Base-by-base conservation (phyloP, 2,329 filamentous ascomycete species). In the Cyphellophora europaea region DNA sequence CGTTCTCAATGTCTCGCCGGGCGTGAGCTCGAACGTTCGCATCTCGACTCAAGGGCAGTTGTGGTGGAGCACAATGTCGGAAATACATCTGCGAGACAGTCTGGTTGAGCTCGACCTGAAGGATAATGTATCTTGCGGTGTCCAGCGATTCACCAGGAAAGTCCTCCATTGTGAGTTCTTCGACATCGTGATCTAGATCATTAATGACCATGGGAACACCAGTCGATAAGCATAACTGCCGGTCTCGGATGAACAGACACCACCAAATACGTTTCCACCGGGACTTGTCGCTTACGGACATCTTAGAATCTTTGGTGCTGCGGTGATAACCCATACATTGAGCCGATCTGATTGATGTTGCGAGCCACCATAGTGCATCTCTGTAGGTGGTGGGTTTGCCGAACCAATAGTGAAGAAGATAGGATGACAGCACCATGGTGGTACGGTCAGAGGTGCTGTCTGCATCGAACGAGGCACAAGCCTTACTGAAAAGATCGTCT, bases 331-430 rank as follows among this genome's bases (percentile, higher is more conserved):
- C 33, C 23, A 35, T 13, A 16, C 19, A 31, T 45, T 73, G 66
- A 0, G 70, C 68, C 6, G 72, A 52, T 6, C 62, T 65, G 16
- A 71, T 70, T 0, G 68, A 69, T 5, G 64, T 62, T 0, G 64
- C 66, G 2, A 71, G 50, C 67, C 67, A 71, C 42, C 68, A 69
- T 16, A 66, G 46, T 10, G 63, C 62, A 47, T 71, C 66, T 11
- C 64, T 58, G n/a, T 67, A 62, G 33, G 67, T 61, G 0, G 57
- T 54, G 0, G 69, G 66, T 0, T 65, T 64, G 5, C 65, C 66
- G 12, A 69, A 56, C 70, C 69, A 74, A 40, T 71, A 74, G 43
- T 69, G 72, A 55, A 74, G 59, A 18, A 74, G 49, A 43, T 74
- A 72, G 2, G 74, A 45, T 1, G 66, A 59, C 46, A 72, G 69